Percentiles rank a stretch among this genome's conserved stretches.
phyloP scores from a whole-genome alignment of 805 yeast genomes.

The Starmerella khaoyaiensis region DNA sequence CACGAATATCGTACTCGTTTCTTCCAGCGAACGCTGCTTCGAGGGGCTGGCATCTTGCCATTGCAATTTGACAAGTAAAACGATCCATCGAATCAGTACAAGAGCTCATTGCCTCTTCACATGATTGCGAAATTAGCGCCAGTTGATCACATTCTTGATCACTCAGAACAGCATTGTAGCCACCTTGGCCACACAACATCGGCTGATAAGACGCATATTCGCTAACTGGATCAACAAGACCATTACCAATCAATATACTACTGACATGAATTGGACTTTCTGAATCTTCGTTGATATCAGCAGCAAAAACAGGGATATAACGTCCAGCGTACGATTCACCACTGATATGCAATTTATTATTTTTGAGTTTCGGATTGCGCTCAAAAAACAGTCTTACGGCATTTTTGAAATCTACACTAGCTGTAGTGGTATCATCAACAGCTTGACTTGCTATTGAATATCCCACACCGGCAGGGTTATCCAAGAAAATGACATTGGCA shows the following conservation, averaged over 20 bases:
- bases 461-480: constrained; percentile 91
- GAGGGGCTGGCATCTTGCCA: constrained; percentile 9
- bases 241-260: constrained; percentile 83
- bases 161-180: constrained; percentile 33
- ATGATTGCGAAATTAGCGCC: constrained; percentile 6
- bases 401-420: constrained; percentile 76
- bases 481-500: constrained; percentile 81
- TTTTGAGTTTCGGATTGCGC: constrained; percentile 60
- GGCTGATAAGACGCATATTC: constrained; percentile 75
- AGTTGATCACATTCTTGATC: constrained; percentile 12
- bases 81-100: constrained; percentile 13
- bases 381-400: constrained; percentile 74
- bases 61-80: constrained; percentile 11
- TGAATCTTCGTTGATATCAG: constrained; percentile 36
- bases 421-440: constrained; percentile 53
- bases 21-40: constrained; percentile 29
- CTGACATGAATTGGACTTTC: constrained; percentile 49
- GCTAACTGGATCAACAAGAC: constrained; percentile 70
- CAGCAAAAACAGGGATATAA: constrained; percentile 73
- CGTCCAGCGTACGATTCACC: constrained; percentile 94
- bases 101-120: constrained; percentile 7
- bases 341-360: constrained; percentile 61
- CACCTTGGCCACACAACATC: constrained; percentile 90
- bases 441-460: constrained; percentile 59
- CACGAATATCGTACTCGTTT: constrained; percentile 55